Evolutionary conservation across 805 yeast genomes (phyloP).

Genomic region (Wickerhamiella azyma): DNA sequence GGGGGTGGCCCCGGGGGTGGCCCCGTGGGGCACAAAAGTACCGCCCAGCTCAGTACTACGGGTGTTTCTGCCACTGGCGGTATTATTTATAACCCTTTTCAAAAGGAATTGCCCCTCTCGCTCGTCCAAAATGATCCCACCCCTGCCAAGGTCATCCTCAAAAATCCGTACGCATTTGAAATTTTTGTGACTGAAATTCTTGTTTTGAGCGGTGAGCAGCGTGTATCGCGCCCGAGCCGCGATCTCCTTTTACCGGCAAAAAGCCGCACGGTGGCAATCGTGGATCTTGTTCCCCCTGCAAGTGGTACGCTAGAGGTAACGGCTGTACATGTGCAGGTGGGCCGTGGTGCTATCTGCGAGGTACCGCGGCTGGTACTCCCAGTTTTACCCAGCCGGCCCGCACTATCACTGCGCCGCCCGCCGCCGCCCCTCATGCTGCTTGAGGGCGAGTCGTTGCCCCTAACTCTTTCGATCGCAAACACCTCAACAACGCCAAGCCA

Average conservation of each 20-base stretch:
- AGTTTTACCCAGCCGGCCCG: conserved; percentile 40
- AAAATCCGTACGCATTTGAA: conserved; percentile 67
- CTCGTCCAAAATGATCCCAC: conserved; percentile 36
- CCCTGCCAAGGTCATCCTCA: conserved; percentile 46
- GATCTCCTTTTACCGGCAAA: conserved; percentile 22
- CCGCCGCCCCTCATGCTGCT: conserved; percentile 37
- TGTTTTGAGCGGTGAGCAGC: conserved; percentile 17
- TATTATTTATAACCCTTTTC: conserved; percentile 39
- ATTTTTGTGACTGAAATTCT: conserved; percentile 36
- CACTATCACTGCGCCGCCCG: conserved; percentile 37
- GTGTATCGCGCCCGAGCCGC: conserved; percentile 16
- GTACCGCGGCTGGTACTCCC: conserved; percentile 21
- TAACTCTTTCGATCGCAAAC: conserved; percentile 43
- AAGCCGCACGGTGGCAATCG: conserved; percentile 16
- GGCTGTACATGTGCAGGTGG: conserved; percentile 39
- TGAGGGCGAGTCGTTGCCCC: conserved; percentile 55
- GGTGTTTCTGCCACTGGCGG: conserved; percentile 9
- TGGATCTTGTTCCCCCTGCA: conserved; percentile 24
- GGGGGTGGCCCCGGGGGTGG: too few species aligned
- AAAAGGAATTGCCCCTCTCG: conserved; percentile 3
- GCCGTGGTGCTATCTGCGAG: conserved; percentile 31
- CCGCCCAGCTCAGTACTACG: conserved; percentile 11
- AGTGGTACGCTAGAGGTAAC: conserved; percentile 37
- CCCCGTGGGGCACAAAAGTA: too few species aligned
- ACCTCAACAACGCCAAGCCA: conserved; percentile 43